Base-by-base conservation (phyloP, 495 filamentous ascomycete genomes). In the Aspergillus nanangensis region DNA sequence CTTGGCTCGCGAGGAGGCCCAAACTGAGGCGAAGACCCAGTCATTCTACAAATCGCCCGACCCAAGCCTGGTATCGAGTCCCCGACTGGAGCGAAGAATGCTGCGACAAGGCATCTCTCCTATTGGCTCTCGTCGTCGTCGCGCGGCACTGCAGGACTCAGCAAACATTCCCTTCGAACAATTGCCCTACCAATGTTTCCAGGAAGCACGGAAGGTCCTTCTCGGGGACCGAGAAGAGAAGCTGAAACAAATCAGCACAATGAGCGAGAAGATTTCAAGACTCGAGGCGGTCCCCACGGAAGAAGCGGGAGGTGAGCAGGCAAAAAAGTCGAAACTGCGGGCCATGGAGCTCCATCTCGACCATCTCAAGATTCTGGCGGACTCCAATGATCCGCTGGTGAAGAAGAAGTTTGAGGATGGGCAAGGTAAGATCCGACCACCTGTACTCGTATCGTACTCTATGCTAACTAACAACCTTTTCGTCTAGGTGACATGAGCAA, bases 391-490 rank as follows among this genome's bases (percentile, higher is more conserved):
- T 61, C 93, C 93, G 1, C 39, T 89, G 22, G 88, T 97, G 34
- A 97, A 96, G 80, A 86, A 89, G 64, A 86, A 79, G 51, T 96
- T 96, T 57, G 93, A 99, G 60, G 89, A 96, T 72, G 90, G 92
- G 10, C 66, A 80, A 54, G 89, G 93, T 96, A 70, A 61, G 79
- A 64, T 17, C 18, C 17, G n/a, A 2, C 33, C 4, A 8, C 8
- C 5, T 25, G 21, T 0, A 41, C 18, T n/a, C 8, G 15, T 4
- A 18, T 38, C 3, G 9, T 9, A 5, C 8, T 7, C 7, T 15
- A 13, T 21, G 14, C 27, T 38, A 36, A 18, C 24, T 35, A 18
- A 35, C 32, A 5, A 42, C 20, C 32, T 35, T 37, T 33, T 15
- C 39, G 44, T 17, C 5, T 39, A 96, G 90, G 88, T 39, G 89